Evolutionary conservation across 2,329 filamentous ascomycete genomes (phyloP), one percentile per base, ranked within the genome.

Genomic region (Zymoseptoria ardabiliae): DNA sequence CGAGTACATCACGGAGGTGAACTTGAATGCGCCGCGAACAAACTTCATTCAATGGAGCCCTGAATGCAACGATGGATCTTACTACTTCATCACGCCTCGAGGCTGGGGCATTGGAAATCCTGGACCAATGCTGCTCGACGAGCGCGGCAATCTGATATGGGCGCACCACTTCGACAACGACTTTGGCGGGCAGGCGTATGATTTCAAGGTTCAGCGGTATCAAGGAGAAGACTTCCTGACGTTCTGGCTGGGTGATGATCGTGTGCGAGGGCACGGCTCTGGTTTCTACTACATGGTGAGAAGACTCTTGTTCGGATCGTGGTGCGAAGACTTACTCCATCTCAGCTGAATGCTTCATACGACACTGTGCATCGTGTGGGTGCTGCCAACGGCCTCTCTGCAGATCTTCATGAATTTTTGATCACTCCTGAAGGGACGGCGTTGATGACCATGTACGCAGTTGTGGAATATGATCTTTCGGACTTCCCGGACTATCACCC

Each of bases 341-440:
- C 3, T 10, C 50, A 71, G 70, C 66, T 73, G 21, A 70, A 73
- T 56, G 63, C 71, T 22, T 71, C 70, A 17, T 79, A 79, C 63
- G 69, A 75, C 41, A 64, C 74, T 51, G 69, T 72, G 49, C 73
- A 73, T 66, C 73, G 74, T 25, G 68, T 78, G 17, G 76, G 72
- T 1, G 75, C 75, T 1, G 70, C 66, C 23, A 72, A 73, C 10
- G 67, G 62, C 2, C 62, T 75, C 11, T 65, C 64, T 9, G 72
- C 72, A 22, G 72, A 80, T 57, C 69, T 77, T 50, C 78, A 79
- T 63, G 76, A 79, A 53, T 74, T 79, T 59, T 67, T 70, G 17
- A 66, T 80, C n/a, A 79, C 77, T 1, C 58, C 68, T 0, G 67
- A 76, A 55, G 73, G 72, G 35, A 77, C 75, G 0, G 74, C 75